phyloP scores from a whole-genome alignment of 495 filamentous ascomycete species.

The Neurospora sp. region DNA sequence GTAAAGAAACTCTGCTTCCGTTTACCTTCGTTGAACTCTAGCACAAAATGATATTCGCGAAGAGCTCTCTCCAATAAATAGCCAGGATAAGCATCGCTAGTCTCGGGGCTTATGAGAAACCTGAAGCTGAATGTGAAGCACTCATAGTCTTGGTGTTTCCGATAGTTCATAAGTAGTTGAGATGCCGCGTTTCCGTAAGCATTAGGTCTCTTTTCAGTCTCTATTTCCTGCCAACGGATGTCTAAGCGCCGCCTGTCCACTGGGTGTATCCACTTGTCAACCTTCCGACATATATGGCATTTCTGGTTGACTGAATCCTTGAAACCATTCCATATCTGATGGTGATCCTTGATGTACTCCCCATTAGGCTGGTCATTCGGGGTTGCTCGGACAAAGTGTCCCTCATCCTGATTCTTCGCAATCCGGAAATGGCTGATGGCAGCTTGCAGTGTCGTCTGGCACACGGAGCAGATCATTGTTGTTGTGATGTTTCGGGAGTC shows the following conservation, averaged over 20 bases:
- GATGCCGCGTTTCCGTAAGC: neutral
- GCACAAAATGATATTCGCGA: neutral
- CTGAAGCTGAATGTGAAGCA: neutral
- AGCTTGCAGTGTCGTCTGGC: neutral
- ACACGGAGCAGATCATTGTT: neutral
- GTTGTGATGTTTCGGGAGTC: neutral
- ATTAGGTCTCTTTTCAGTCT: neutral
- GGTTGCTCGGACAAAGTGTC: neutral
- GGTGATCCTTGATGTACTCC: neutral
- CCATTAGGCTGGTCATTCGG: neutral
- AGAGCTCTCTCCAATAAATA: rapidly evolving
- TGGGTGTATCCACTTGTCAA: too few species aligned
- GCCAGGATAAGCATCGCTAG: rapidly evolving
- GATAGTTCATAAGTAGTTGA: neutral
- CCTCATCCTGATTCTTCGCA: neutral
- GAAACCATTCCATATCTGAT: neutral
- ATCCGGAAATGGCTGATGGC: neutral
- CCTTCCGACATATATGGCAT: too few species aligned
- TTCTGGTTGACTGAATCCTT: rapidly evolving
- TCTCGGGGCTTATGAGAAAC: neutral
- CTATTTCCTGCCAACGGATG: neutral
- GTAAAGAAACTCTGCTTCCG: neutral
- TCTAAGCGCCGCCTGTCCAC: rapidly evolving
- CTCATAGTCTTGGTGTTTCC: neutral
- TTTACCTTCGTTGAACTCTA: neutral